Evolutionary conservation across 2,329 filamentous ascomycete species (phyloP).

Genomic region (Chaetomium globosum): DNA sequence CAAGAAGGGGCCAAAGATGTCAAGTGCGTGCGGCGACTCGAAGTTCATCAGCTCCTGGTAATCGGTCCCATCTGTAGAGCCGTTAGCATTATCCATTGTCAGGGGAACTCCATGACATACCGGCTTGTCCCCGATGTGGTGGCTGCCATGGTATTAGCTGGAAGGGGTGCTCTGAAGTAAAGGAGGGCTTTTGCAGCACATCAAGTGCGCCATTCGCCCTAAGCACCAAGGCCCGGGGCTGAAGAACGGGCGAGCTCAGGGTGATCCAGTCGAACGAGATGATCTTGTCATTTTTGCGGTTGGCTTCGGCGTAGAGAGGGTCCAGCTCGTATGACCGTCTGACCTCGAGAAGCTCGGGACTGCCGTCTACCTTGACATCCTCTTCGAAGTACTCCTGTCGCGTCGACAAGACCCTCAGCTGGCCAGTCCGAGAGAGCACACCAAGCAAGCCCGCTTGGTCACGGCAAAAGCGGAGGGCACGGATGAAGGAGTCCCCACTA

Average conservation of each 20-base stretch:
- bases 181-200: constrained; percentile 63
- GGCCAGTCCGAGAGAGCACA: constrained; percentile 63
- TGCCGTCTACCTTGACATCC: constrained; percentile 47
- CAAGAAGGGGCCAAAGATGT: constrained; percentile 58
- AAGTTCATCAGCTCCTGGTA: constrained; percentile 63
- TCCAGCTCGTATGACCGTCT: constrained; percentile 65
- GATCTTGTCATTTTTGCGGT: constrained; percentile 60
- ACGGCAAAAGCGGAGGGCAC: constrained; percentile 64
- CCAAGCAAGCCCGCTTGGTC: constrained; percentile 64
- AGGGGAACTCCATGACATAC: constrained; percentile 40
- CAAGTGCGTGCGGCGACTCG: constrained; percentile 55
- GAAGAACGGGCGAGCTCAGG: constrained; percentile 56
- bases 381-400: constrained; percentile 55
- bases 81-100: constrained; percentile 3
- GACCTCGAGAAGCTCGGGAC: constrained; percentile 63
- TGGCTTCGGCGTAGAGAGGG: constrained; percentile 56
- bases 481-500: constrained; percentile 63
- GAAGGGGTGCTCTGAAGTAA: constrained; percentile 60
- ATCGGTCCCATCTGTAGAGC: constrained; percentile 47
- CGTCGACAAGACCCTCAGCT: constrained; percentile 64
- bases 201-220: constrained; percentile 64
- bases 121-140: constrained; percentile 60
- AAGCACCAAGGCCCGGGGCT: constrained; percentile 61
- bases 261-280: constrained; percentile 71
- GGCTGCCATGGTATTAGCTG: constrained; percentile 64